A percentile compares a stretch with the other conserved stretches of the same genome.
Conservation (phyloP, 805 yeast genomes). For the Yarrowia sp. region DNA sequence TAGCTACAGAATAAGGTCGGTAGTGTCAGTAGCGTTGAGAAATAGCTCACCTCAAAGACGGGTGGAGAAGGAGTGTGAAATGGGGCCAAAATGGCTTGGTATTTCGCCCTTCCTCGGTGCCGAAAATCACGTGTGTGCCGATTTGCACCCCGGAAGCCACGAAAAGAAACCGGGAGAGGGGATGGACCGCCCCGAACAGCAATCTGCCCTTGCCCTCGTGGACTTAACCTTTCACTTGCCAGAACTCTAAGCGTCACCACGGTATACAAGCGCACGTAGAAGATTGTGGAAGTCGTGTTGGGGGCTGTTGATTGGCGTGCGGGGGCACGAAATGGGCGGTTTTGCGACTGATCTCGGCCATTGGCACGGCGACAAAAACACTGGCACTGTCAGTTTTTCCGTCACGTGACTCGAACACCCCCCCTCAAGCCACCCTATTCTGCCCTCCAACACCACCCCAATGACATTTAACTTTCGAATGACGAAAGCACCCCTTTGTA, state of each 20-base stretch:
- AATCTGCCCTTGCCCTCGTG: slow-evolving; percentile 27
- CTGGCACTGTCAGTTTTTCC: neutral
- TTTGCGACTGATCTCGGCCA: too few relatives aligned
- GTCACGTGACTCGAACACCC: neutral
- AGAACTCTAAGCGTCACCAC: slow-evolving; percentile 26
- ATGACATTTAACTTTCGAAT: slow-evolving; percentile 6
- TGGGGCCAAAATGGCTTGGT: too few relatives aligned
- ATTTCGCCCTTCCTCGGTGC: slow-evolving; percentile 1
- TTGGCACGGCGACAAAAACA: neutral
- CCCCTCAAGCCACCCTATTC: too few relatives aligned
- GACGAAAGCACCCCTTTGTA: slow-evolving; percentile 34
- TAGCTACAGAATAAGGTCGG: slow-evolving; percentile 20
- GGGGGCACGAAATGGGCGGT: too few relatives aligned
- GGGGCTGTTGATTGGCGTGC: neutral
- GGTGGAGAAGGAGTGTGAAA: too few relatives aligned
- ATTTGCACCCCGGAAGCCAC: slow-evolving; percentile 22
- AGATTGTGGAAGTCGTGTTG: slow-evolving; percentile 33
- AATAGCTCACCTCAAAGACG: slow-evolving; percentile 8
- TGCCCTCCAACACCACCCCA: slow-evolving; percentile 5
- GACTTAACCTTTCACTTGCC: slow-evolving; percentile 18
- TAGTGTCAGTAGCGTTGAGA: slow-evolving; percentile 10
- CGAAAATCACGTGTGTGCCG: slow-evolving; percentile 11
- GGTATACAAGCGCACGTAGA: slow-evolving; percentile 33
- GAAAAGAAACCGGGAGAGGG: slow-evolving; percentile 31
- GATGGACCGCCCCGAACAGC: neutral